Base-by-base conservation (phyloP, 257 asterid species). In the Gentiana macrophylla region DNA sequence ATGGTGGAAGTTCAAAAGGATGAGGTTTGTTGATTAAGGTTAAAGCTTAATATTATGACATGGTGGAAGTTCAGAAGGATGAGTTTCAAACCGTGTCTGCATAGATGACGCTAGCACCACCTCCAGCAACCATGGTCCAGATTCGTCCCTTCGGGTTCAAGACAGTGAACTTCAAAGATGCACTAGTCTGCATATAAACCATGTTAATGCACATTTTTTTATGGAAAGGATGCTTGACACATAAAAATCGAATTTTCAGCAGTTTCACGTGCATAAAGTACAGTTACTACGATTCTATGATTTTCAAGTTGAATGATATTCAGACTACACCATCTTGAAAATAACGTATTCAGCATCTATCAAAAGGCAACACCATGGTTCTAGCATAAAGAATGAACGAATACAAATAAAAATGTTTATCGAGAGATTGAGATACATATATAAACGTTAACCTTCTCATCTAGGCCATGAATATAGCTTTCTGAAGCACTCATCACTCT, bases 51-150 rank as follows among this genome's bases (percentile, higher is more conserved):
- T 1, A 24, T 35, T 35, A 32, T 4, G 12, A 32, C 1, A 41
- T 1, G 12, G 12, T 5, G 13, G 51, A 46, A 60, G 58, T 24
- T n/a, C 32, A 15, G 0, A 10, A 41, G 65, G 70, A 58, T 6
- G 35, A 72, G 67, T 60, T 72, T 70, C 80, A 6, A 48, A 89
- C 94, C 0, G 97, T 90, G 67, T 90, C 95, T 0, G 97, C 95
- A 44, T 90, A 90, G 64, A 90, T 90, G 66, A 90, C 97, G 70
- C 95, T 90, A 59, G 97, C 97, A 43, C 97, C 97, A 62, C 97
- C 97, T 55, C 97, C 97, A 63, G 97, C 97, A 52, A 90, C 95
- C 97, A 86, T 86, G 11, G 97, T 90, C 97, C 97, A 86, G 66
- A 90, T 90, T 56, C 97, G 74, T 47, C 97, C 97, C 74, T 74